Conservation (phyloP, 2,329 filamentous ascomycete species). For the Gaeumannomyces tritici region DNA sequence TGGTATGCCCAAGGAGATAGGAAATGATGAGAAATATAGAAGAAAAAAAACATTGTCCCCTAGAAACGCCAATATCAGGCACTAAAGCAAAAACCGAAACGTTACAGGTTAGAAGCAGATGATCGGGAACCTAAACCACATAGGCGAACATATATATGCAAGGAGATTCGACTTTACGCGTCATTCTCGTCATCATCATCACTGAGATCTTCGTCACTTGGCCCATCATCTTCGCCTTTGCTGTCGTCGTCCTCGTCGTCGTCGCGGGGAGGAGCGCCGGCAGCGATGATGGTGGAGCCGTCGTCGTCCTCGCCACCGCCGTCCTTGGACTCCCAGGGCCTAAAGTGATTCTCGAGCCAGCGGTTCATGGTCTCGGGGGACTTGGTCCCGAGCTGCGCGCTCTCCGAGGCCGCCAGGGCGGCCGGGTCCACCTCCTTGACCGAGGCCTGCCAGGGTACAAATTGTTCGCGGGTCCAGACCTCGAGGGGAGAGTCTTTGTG, state of each 20-base stretch:
- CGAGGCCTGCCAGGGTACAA: not conserved
- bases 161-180: not conserved
- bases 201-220: not conserved
- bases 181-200: not conserved
- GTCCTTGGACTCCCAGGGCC: not conserved
- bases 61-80: not conserved
- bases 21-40: not conserved
- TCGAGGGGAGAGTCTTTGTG: not conserved
- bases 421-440: not conserved
- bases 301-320: not conserved
- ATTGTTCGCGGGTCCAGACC: not conserved
- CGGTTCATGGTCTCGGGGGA: not conserved
- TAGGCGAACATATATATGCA: not conserved
- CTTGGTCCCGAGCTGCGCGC: not conserved
- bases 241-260: not conserved
- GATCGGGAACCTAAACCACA: not conserved
- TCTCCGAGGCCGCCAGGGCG: slow-evolving; percentile 1
- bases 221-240: not conserved
- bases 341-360: not conserved
- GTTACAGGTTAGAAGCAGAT: not conserved
- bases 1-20: not conserved
- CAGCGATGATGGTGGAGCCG: not conserved
- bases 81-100: not conserved
- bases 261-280: not conserved
- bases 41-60: not conserved